These are phyloP conservation scores for Stropharia rugosoannulata DNA, from an alignment of 768 basidiomycete genomes.

Conservation along the genomic window DNA sequence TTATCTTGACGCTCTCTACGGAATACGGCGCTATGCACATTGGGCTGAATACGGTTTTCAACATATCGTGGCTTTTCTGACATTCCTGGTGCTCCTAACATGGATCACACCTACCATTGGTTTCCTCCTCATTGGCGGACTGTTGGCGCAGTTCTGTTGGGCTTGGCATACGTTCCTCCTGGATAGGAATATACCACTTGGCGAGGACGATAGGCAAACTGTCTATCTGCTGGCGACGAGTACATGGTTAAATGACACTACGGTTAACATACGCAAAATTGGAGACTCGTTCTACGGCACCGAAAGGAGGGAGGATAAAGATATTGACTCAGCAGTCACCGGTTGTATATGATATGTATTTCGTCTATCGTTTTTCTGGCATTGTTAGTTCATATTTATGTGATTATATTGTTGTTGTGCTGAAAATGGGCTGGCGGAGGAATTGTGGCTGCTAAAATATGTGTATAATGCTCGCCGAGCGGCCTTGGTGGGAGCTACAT, in stretches of 20 bases:
- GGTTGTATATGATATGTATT: too few relatives aligned
- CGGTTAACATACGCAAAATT: constrained; percentile 15
- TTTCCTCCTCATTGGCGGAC: constrained; percentile 20
- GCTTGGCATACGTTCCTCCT: constrained; percentile 38
- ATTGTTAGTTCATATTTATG: too few relatives aligned
- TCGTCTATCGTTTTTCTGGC: too few relatives aligned
- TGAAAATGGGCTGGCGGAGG: too few relatives aligned
- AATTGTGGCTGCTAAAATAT: too few relatives aligned
- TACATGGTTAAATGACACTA: constrained; percentile 22
- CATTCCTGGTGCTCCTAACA: constrained; percentile 23
- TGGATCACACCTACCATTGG: constrained; percentile 28
- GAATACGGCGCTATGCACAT: constrained; percentile 40
- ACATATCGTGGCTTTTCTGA: constrained; percentile 36
- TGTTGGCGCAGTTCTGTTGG: constrained; percentile 26
- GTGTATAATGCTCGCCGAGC: too few relatives aligned
- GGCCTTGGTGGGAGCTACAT: background rate
- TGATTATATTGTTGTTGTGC: too few relatives aligned
- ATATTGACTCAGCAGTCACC: background rate
- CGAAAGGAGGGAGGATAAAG: background rate
- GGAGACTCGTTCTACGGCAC: constrained; percentile 15
- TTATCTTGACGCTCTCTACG: constrained; percentile 24
- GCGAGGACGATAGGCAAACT: constrained; percentile 39
- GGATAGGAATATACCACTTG: constrained; percentile 33
- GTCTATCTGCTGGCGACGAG: constrained; percentile 31
- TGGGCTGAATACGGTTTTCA: constrained; percentile 38